Evolutionary conservation across 2,329 filamentous ascomycete genomes (phyloP).

Genomic region (Ilyonectria destructans): DNA sequence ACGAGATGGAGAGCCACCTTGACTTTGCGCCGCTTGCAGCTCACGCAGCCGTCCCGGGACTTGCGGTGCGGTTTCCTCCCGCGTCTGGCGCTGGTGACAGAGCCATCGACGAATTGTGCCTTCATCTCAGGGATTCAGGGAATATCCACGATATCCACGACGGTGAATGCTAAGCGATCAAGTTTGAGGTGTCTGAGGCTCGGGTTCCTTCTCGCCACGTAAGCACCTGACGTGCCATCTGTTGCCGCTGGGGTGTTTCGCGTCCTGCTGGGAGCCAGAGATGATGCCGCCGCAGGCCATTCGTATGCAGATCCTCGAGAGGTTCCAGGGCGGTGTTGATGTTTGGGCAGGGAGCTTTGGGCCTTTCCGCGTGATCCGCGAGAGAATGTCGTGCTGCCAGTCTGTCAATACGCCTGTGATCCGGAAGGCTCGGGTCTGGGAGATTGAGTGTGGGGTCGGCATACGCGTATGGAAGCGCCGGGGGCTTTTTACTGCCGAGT

Average conservation of each 20-base stretch:
- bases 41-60: constrained; percentile 51
- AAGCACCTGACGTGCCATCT: neutral
- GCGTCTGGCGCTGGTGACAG: constrained; percentile 44
- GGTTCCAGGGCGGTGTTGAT: neutral
- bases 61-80: constrained; percentile 51
- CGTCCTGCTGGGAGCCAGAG: neutral
- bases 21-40: constrained; percentile 53
- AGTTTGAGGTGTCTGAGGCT: neutral
- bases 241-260: neutral
- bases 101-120: constrained; percentile 34
- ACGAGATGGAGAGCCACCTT: constrained; percentile 44
- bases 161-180: neutral
- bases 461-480: neutral
- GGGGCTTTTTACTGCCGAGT: neutral
- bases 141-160: too few species aligned
- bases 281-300: neutral
- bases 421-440: neutral
- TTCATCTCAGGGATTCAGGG: neutral
- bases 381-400: neutral
- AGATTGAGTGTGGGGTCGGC: neutral
- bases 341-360: neutral
- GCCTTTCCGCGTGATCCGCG: neutral
- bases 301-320: neutral
- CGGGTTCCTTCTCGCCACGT: neutral
- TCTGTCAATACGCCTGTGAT: neutral